Base-by-base conservation (phyloP, 495 filamentous ascomycete species). In the Durotheca rogersii region DNA sequence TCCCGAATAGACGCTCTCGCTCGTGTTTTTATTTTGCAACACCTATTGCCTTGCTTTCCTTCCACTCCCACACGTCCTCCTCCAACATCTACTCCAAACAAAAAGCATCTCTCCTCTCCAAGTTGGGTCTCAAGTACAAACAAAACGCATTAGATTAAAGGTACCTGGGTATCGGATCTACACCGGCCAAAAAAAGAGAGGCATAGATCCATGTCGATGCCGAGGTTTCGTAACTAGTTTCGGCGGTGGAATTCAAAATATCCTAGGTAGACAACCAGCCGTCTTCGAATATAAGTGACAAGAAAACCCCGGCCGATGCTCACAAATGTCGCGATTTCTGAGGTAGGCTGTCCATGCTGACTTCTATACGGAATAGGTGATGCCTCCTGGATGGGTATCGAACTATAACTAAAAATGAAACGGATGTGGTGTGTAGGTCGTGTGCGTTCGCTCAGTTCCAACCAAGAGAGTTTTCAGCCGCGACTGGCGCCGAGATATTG, bases 391-490 rank as follows among this genome's bases (percentile, higher is more conserved):
- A 68, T 67, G 73, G 74, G 72, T 76, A 77, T 77, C 72, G 72
- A 75, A 77, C 71, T 66, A 65, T 67, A 72, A 63, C 58, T 53
- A 60, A 65, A n/a, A 53, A 63, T 53, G 53, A 63, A 65, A 64
- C 55, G 56, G 54, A 52, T 67, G 53, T 54, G 56, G 56, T 53
- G 51, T 57, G 63, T 52, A 51, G 48, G 42, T 54, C 57, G 50
- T 66, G 43, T 58, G 46, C 44, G 40, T 55, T 53, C 19, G 43
- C 72, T 81, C 81, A 98, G 74, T 95, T 96, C 93, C 93, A 98
- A 54, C 93, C 93, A 53, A 98, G 81, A 41, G 90, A 95, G 75
- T 98, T 98, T 77, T 96, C 93, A 32, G 91, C 88, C 77, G 92
- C 94, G 49, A 98, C 88, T 3, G 93, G 93, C 40, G 81, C 83